Evolutionary conservation across 805 yeast genomes (phyloP), one percentile per base, ranked within the genome.

Genomic region (Ogataea pignaliae): DNA sequence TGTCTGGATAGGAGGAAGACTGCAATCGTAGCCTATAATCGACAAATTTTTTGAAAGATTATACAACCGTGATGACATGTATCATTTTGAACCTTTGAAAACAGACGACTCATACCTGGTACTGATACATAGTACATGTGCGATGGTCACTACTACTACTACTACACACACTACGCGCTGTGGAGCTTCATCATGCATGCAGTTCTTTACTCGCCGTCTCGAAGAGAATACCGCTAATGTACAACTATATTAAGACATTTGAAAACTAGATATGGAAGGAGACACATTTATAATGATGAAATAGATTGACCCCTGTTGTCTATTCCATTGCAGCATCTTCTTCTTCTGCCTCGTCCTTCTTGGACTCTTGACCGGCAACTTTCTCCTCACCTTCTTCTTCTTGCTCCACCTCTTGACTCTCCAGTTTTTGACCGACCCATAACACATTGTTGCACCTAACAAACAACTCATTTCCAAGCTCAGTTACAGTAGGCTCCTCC

Each of bases 371-470:
- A 18, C 3, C 40, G 10, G 40, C 44, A 21, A 21, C 26, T 18
- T 46, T 46, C 28, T 48, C 42, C 40, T 42, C 43, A 18, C 3
- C 40, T n/a, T 41, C 44, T 34, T 37, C 37, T 26, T 32, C 29
- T 17, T 50, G 45, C 28, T 37, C 44, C 15, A 35, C 42, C 26
- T 50, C 55, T n/a, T 41, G 39, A 16, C 45, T 37, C 63, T 45
- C 70, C 74, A 44, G 78, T 67, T 59, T 67, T 47, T 75, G 78
- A 40, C 85, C 73, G 17, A 85, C 69, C 79, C 87, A 88, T 37
- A 90, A 70, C 1, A 90, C 96, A 53, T 91, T 90, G 60, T 90
- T 90, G 63, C 98, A 90, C 59, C 98, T 73, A 45, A 90, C 83
- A 58, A 91, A 85, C 17, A 91, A 70, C 54, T 90, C 96, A 17